Evolutionary conservation across 352 stramenopile genomes (phyloP), one percentile per base, ranked within the genome.

Genomic region (Phytophthora palmivora): DNA sequence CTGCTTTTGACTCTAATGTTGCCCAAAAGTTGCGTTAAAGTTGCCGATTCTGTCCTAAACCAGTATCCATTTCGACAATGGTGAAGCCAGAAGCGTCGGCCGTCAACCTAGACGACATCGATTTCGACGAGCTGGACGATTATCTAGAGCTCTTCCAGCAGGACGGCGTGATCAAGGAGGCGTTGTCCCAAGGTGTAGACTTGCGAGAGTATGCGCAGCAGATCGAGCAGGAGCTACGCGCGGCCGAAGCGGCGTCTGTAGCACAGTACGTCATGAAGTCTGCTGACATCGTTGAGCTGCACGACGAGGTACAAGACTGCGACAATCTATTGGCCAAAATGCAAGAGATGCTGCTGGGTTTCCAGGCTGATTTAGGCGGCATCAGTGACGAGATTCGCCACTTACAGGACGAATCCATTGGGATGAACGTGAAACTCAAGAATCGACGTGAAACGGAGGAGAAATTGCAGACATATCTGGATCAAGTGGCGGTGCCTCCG

Each of bases 321-420:
- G 97, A 99, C 78, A 91, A 94, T 65, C 95, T 99, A 56, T 84
- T 99, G 39, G 92, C 89, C 16, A 88, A 92, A 41, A 97, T 99
- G 88, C 96, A 99, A 70, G 96, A 98, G 81, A 98, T 99, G 92
- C 72, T 99, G 34, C 73, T 98, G 19, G 96, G 97, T 7, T 99
- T 99, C 76, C 97, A 99, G 79, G 96, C 96, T 3, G 97, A 99
- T 77, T 76, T 99, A 6, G 97, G 96, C 21, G 96, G 96, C 38
- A 97, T 99, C 62, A 98, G 89, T 63, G 93, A 98, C 47, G 97
- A 99, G 73, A 99, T 99, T 72, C 91, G 93, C 49, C 85, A 98
- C 52, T 72, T 99, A 10, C 97, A 99, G 87, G 90, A 98, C 62
- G 95, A 98, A 48, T 97, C 85, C 14, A 92, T 97, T 47, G 87